Percentiles rank a stretch among this genome's conserved stretches.
phyloP scores from a whole-genome alignment of 1,284 basidiomycete species.

The Fomitopsis betulina region DNA sequence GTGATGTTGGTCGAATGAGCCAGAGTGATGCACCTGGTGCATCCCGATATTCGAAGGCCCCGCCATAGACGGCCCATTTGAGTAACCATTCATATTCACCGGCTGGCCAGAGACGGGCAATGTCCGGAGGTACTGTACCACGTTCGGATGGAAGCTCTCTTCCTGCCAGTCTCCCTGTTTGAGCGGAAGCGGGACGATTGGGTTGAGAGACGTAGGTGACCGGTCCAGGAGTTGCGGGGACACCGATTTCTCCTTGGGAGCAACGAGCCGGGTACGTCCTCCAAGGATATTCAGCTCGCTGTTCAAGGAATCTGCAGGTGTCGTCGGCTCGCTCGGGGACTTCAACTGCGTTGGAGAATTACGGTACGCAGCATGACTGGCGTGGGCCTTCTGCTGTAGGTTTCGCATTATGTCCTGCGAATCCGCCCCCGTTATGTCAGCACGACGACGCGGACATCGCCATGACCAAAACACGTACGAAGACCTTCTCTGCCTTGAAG shows the following conservation, averaged over 20 bases:
- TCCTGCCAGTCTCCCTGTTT: conserved; percentile 24
- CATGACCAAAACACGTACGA: conserved; percentile 46
- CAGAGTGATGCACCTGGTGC: conserved; percentile 1
- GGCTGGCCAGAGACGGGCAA: conserved; percentile 41
- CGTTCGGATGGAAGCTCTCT: conserved; percentile 45
- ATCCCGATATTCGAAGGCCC: conserved; percentile 1
- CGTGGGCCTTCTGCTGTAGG: conserved; percentile 61
- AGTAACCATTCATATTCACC: conserved; percentile 9
- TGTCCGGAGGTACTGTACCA: conserved; percentile 63
- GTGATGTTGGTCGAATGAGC: conserved; percentile 4
- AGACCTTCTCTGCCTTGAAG: conserved; percentile 64
- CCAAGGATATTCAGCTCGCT: conserved; percentile 67
- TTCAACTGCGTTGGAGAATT: conserved; percentile 48
- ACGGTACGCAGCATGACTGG: conserved; percentile 57
- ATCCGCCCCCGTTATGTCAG: not conserved
- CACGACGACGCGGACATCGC: not conserved
- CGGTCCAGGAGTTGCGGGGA: conserved; percentile 51
- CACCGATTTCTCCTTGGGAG: conserved; percentile 48
- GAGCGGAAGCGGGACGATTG: conserved; percentile 40
- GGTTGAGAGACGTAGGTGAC: conserved; percentile 66
- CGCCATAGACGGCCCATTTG: conserved; percentile 10
- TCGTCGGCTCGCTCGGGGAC: conserved; percentile 41
- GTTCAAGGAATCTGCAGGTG: conserved; percentile 51
- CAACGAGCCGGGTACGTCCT: conserved; percentile 65
- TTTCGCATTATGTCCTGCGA: conserved; percentile 41